Evolutionary conservation across 2,329 filamentous ascomycete species (phyloP).

Genomic region (Fusarium begoniae): DNA sequence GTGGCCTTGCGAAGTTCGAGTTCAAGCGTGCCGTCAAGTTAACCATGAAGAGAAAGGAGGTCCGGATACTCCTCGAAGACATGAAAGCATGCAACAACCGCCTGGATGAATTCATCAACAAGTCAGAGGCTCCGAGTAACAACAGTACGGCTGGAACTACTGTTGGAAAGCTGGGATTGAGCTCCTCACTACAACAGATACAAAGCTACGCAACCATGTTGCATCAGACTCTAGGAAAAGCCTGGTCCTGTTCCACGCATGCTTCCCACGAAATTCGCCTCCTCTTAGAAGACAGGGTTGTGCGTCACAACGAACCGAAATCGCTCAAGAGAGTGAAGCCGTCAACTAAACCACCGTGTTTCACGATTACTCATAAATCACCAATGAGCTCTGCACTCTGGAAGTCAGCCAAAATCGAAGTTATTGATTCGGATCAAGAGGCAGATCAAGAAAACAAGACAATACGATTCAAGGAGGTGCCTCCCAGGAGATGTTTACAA

Average conservation of each 20-base stretch:
- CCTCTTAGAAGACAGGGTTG: accelerated
- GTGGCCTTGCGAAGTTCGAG: not conserved
- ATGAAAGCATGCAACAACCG: not conserved
- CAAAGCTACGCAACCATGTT: not conserved
- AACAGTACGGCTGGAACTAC: not conserved
- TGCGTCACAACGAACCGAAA: accelerated
- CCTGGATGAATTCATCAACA: not conserved
- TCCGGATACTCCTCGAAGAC: not conserved
- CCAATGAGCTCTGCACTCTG: not conserved
- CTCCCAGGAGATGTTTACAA: accelerated
- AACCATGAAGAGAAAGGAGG: not conserved
- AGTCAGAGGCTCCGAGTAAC: not conserved
- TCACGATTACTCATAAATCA: not conserved
- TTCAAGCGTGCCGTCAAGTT: not conserved
- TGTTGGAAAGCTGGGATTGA: not conserved
- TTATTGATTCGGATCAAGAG: not conserved
- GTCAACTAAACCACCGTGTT: not conserved
- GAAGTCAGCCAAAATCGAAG: not conserved
- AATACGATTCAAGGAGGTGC: accelerated
- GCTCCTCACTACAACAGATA: not conserved
- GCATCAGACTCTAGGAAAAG: not conserved
- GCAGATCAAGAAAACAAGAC: accelerated
- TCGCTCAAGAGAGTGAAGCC: not conserved
- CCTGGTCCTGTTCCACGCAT: not conserved
- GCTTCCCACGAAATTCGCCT: not conserved